phyloP scores from a whole-genome alignment of 257 asterid genomes.

The Solanum gandarillasii region DNA sequence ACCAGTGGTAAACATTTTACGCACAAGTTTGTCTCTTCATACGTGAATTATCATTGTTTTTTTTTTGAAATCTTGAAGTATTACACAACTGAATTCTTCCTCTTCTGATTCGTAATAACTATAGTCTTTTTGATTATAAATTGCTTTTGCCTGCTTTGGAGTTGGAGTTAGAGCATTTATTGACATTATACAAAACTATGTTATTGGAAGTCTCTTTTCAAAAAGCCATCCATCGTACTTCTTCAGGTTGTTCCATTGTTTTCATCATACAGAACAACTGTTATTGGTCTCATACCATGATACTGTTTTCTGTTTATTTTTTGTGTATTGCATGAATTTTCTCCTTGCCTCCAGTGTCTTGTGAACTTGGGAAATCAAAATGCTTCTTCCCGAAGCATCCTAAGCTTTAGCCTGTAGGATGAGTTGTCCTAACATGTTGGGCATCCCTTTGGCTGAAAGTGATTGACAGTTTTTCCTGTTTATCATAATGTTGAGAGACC shows the following conservation, averaged over 20 bases:
- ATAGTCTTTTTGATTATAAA: neutral
- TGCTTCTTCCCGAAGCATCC: neutral
- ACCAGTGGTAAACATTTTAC: conserved; percentile 41
- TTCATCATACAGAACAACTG: neutral
- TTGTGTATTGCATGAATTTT: neutral
- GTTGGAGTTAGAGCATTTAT: neutral
- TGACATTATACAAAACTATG: neutral
- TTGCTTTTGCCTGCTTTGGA: neutral
- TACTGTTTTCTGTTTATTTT: neutral
- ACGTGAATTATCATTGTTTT: neutral
- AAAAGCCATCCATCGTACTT: neutral
- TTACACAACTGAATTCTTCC: neutral
- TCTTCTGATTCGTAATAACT: neutral
- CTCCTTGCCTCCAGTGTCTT: neutral
- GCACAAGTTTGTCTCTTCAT: neutral
- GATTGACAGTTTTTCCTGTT: neutral
- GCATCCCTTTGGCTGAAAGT: neutral
- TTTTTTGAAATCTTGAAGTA: neutral
- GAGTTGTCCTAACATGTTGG: neutral
- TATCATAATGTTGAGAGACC: neutral
- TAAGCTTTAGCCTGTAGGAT: neutral
- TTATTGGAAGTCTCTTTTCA: neutral
- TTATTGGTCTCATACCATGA: neutral
- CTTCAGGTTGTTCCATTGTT: neutral
- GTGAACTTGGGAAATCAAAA: neutral